Percentiles rank a stretch among this genome's conserved stretches.
phyloP scores from a whole-genome alignment of 495 filamentous ascomycete species.

The Cryomyces minteri region DNA sequence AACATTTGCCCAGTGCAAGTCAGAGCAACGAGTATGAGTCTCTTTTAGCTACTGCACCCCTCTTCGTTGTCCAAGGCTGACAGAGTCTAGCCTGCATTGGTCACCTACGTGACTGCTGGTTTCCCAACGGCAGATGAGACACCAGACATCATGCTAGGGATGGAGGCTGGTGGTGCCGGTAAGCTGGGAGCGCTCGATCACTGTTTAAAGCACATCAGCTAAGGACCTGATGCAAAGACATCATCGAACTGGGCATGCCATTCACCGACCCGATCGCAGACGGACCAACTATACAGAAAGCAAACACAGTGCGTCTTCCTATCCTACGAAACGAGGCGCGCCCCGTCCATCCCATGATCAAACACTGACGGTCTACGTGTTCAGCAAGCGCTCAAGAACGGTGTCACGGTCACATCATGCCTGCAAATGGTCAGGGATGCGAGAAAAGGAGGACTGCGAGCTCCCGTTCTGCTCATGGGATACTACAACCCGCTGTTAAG shows the following conservation, averaged over 20 bases:
- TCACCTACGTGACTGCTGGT: constrained; percentile 92
- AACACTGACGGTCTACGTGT: background rate
- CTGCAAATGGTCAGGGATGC: constrained; percentile 67
- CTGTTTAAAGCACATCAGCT: background rate
- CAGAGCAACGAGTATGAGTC: constrained; percentile 39
- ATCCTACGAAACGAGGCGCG: background rate
- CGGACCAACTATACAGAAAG: constrained; percentile 15
- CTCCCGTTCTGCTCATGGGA: constrained; percentile 87
- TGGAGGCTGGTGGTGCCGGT: constrained; percentile 92
- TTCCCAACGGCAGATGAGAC: constrained; percentile 73
- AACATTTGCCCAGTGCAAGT: constrained; percentile 78
- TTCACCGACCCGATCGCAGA: constrained; percentile 75
- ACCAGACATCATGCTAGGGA: constrained; percentile 62
- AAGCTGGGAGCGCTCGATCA: constrained; percentile 10
- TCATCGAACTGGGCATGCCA: constrained; percentile 75
- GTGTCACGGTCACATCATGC: constrained; percentile 59
- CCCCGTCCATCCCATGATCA: background rate
- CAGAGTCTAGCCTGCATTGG: constrained; percentile 44
- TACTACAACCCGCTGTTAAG: constrained; percentile 93
- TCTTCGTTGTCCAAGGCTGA: too few species aligned
- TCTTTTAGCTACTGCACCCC: constrained; percentile 2
- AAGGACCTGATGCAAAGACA: constrained; percentile 28
- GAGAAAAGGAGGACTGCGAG: constrained; percentile 51
- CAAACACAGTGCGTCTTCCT: constrained; percentile 68
- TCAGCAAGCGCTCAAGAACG: constrained; percentile 59